Conservation (phyloP, 352 stramenopile genomes). For the Globisporangium parvum region DNA sequence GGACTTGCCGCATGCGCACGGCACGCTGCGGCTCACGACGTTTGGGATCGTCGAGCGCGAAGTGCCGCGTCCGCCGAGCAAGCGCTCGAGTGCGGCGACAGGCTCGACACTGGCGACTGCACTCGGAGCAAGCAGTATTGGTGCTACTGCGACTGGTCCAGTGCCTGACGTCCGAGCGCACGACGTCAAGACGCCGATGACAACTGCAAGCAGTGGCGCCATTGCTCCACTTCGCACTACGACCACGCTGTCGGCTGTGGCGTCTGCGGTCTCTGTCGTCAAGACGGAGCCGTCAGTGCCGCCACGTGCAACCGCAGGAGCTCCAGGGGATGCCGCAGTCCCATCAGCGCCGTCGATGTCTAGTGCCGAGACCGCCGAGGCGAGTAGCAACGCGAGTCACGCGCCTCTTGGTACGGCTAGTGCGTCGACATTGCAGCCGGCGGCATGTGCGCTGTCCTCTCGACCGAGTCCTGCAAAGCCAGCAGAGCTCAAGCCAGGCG, state of each 20-base stretch:
- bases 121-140: neutral
- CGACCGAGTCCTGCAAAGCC: too few relatives aligned
- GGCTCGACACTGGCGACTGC: neutral
- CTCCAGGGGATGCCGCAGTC: too few relatives aligned
- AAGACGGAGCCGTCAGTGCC: neutral
- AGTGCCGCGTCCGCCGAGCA: constrained; percentile 1
- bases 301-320: neutral
- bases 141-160: constrained; percentile 1
- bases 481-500: too few relatives aligned
- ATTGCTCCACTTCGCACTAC: neutral
- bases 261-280: neutral
- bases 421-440: too few relatives aligned
- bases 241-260: neutral
- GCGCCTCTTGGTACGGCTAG: too few relatives aligned
- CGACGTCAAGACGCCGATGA: too few relatives aligned
- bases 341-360: too few relatives aligned
- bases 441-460: too few relatives aligned
- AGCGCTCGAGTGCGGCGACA: neutral
- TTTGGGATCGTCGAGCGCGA: constrained; percentile 26
- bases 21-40: constrained; percentile 35
- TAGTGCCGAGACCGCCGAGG: too few relatives aligned
- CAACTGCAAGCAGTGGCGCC: too few relatives aligned
- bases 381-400: too few relatives aligned
- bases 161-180: neutral
- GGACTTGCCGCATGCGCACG: constrained; percentile 51